Evolutionary conservation across 1,139 yeast species (phyloP).

Genomic region (Ashbya aceris): DNA sequence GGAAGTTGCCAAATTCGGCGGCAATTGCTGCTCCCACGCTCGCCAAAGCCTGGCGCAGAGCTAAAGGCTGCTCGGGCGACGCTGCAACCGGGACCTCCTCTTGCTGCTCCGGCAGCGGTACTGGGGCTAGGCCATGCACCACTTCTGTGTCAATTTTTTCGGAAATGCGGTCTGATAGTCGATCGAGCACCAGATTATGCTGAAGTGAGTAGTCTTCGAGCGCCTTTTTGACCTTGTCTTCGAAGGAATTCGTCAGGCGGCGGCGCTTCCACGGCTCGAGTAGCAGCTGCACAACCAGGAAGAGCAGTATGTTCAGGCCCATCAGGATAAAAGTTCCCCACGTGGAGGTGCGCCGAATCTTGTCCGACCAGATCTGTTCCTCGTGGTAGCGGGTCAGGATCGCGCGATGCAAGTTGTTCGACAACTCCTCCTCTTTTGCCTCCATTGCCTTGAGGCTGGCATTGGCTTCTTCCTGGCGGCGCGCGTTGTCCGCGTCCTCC

Average conservation of each 20-base stretch:
- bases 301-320: constrained; percentile 76
- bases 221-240: constrained; percentile 58
- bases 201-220: constrained; percentile 33
- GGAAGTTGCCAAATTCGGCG: too few relatives aligned
- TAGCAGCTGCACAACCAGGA: constrained; percentile 71
- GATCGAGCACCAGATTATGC: constrained; percentile 17
- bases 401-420: constrained; percentile 59
- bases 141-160: too few relatives aligned
- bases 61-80: too few relatives aligned
- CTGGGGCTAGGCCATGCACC: too few relatives aligned
- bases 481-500: constrained; percentile 70
- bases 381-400: constrained; percentile 88
- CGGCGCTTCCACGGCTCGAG: constrained; percentile 93
- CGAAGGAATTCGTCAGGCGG: constrained; percentile 73
- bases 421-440: constrained; percentile 56
- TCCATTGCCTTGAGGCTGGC: constrained; percentile 49
- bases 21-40: too few relatives aligned
- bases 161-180: constrained; percentile 6
- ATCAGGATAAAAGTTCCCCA: constrained; percentile 93
- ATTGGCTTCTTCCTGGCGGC: constrained; percentile 48
- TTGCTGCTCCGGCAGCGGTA: too few relatives aligned
- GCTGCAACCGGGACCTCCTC: too few relatives aligned
- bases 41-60: too few relatives aligned
- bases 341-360: constrained; percentile 84
- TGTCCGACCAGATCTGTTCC: constrained; percentile 97